Base-by-base conservation (phyloP, 768 basidiomycete genomes). In the Mycena maculata region DNA sequence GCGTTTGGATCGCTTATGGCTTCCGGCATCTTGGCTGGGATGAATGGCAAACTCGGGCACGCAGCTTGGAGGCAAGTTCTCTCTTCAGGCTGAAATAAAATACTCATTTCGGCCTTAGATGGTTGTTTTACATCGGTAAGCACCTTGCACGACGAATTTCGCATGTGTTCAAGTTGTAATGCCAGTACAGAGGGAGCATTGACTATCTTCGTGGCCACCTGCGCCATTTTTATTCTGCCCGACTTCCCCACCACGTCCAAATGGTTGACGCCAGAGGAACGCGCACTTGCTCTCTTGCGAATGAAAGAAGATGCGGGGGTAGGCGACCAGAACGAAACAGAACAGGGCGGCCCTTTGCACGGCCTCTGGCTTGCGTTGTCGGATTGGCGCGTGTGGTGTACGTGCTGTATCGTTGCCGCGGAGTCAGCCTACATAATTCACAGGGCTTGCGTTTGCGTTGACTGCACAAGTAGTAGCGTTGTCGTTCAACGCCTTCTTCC, bases 1-100 rank as follows among this genome's bases (percentile, higher is more conserved):
- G 94, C 93, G 0, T 95, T 96, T 73, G 94, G 94, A 1, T 84
- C 92, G 2, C 81, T 96, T 18, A 86, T 96, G 60, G 93, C 94
- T 9, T 92, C 92, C 30, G 92, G 87, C 0, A 92, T 96, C 57
- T 83, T 96, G 47, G 84, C 86, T 66, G 82, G 83, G 12, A 92
- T 96, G 92, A 83, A 93, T 33, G 92, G 92, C 1, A 83, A 86
- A 48, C 82, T 88, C n/a, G 94, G 93, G 1, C 84, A 87, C 67
- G 82, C 90, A 4, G 92, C 91, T 2, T 96, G 95, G 95, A 83
- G 91, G 86, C 91, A 75, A 76, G 83, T 41, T 15, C 58, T 28
- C 22, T 44, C 23, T 56, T 20, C n/a, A 53, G 7, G 12, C 10
- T 27, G n/a, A 41, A 2, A 28, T 47, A 41, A 18, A 16, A 18